Base-by-base conservation (phyloP, 805 yeast species). In the Spathaspora girioi region DNA sequence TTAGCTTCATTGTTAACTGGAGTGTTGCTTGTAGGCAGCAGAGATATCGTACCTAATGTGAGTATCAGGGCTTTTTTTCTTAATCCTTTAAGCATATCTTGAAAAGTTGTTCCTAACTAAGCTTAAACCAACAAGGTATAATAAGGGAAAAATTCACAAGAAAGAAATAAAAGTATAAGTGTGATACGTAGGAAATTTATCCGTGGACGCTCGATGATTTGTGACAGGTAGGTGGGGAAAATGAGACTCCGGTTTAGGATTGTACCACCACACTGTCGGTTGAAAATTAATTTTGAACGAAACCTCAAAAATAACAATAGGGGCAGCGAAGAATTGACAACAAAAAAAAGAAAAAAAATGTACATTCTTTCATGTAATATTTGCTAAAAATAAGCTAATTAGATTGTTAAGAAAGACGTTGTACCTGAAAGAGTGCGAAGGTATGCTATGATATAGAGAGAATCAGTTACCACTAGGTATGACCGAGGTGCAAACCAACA, bases 51-150 rank as follows among this genome's bases (percentile, higher is more conserved):
- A 19, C 63, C 46, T 32, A 70, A 46, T 59, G 64, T 65, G 19
- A 73, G 66, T 17, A 71, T 51, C 65, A 65, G 67, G 9, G 77
- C 76, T 57, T 68, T 70, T 52, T 72, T 70, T 44, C 75, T 61
- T 48, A 74, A 63, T 18, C 75, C 70, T 56, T 62, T 68, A 43
- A 74, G 59, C 78, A 73, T 73, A 23, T 23, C 6, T 23, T 23
- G 26, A 23, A 23, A 6, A 23, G 26, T 6, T 23, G 6, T n/a
- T n/a, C n/a, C n/a, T n/a, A n/a, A n/a, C n/a, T n/a, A 23, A 23
- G 26, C 26, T 23, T 23, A 23, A 23, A 23, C 3, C 26, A 23
- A 6, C 6, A 23, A 23, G 26, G 26, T 4, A 6, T 23, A 23
- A 23, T 4, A 23, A 23, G 6, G 26, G 6, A 23, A 23, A 23